Base-by-base conservation (phyloP, 75 land plant species). In the Isoetes taiwanensis region DNA sequence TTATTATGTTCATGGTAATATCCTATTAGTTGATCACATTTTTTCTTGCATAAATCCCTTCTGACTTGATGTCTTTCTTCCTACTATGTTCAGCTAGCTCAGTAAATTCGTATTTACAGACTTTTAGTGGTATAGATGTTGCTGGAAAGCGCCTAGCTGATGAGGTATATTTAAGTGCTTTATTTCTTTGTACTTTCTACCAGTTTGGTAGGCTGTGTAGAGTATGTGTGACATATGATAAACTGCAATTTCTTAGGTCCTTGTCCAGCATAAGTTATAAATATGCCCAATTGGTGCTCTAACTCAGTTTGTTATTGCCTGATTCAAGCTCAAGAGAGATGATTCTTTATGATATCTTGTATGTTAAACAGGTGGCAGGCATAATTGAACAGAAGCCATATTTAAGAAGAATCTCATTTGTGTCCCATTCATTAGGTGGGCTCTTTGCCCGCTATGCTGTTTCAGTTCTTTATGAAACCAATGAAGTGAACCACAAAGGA, bases 91-190 rank as follows among this genome's bases (percentile, higher is more conserved):
- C 50, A 46, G 50, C 50, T 5, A 46, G 50, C 50, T 8, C 6
- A 23, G 50, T 46, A 16, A 46, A 46, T 19, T 46, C 50, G 4
- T 46, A 46, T n/a, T 23, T 46, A 4, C 50, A 46, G 23, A 46
- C 50, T 46, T 23, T 46, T 6, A 46, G 12, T 46, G 50, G 50
- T 6, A 46, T 46, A 16, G 16, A 46, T 46, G n/a, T 46, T 6
- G 50, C 50, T 23, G 50, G 50, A n/a, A 46, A 46, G 50, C 50
- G 50, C 6, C 25, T 46, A 23, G 50, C 50, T n/a, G 50, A 46
- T 46, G 50, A 46, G 50, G 50, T 46, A n/a, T 62, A 70, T 42
- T n/a, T n/a, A n/a, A n/a, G n/a, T n/a, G n/a, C n/a, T n/a, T n/a
- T n/a, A n/a, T n/a, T n/a, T n/a, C n/a, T n/a, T n/a, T n/a, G n/a